phyloP scores from a whole-genome alignment of 2,329 filamentous ascomycete species.

The Bipolaris sorokiniana region DNA sequence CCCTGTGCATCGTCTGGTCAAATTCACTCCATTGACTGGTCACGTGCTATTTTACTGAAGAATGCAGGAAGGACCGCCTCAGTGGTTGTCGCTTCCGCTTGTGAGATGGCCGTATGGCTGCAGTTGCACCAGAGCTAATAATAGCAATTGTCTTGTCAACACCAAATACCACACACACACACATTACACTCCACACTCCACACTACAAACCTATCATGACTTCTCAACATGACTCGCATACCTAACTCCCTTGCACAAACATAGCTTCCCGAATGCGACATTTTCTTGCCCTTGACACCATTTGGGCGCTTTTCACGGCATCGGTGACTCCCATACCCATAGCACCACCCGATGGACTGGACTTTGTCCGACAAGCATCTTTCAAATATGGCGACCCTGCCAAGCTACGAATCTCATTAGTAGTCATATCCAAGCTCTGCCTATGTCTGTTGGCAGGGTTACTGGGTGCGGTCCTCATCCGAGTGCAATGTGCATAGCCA shows the following conservation, averaged over 20 bases:
- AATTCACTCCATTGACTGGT: background rate
- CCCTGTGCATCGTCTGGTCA: too few relatives aligned
- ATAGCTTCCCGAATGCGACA: background rate
- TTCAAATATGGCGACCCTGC: background rate
- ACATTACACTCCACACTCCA: background rate
- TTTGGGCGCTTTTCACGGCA: background rate
- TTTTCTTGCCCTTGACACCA: background rate
- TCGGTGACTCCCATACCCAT: background rate
- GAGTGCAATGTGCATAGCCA: background rate
- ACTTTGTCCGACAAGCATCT: background rate
- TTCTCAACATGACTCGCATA: background rate
- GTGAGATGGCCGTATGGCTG: too few relatives aligned
- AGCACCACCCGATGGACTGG: too few relatives aligned
- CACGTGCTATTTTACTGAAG: background rate
- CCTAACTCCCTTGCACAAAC: background rate
- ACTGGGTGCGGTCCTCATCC: background rate
- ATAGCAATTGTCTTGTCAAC: background rate
- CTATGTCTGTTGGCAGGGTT: constrained; percentile 5
- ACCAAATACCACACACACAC: background rate
- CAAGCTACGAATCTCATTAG: background rate
- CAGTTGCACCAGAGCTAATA: background rate
- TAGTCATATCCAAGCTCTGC: constrained; percentile 7
- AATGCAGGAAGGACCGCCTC: too few relatives aligned
- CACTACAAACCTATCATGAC: background rate
- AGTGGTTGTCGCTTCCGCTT: too few relatives aligned